These are phyloP conservation scores for Triticum dicoccoides DNA, from an alignment of 176 grass and related monocot genomes.

Conservation along the genomic window DNA sequence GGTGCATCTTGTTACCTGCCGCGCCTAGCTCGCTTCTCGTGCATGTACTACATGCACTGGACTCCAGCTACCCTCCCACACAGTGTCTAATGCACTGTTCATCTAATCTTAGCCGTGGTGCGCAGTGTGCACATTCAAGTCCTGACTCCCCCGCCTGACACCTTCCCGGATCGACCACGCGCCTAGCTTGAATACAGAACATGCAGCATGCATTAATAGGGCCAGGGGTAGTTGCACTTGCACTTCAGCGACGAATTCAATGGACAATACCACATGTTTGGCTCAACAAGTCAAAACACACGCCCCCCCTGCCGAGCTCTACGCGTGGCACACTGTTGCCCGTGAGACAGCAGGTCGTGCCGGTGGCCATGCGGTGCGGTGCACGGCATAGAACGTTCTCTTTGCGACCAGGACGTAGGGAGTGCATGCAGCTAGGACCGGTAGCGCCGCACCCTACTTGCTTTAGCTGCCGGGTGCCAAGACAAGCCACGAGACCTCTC, in stretches of 20 bases:
- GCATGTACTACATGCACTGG: not conserved
- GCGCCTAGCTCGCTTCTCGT: no score
- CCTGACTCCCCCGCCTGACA: not conserved
- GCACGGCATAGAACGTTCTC: no score
- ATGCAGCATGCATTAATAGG: conserved; percentile 7
- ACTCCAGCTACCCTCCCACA: not conserved
- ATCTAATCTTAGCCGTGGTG: not conserved
- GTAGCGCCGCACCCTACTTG: no score
- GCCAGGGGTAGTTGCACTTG: not conserved
- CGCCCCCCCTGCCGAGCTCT: not conserved
- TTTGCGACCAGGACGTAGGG: no score
- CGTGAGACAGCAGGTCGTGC: no score
- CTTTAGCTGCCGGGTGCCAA: no score
- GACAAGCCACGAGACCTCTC: no score
- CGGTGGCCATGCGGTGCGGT: no score
- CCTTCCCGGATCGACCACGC: not conserved
- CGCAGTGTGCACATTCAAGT: not conserved
- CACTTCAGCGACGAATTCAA: not conserved
- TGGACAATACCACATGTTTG: not conserved
- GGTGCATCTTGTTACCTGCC: no score
- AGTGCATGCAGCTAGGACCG: no score
- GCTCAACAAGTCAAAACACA: not conserved
- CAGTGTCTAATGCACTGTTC: not conserved
- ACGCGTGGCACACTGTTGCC: not conserved
- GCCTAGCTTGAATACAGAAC: conserved; percentile 4